A percentile compares a stretch with the other conserved stretches of the same genome.
These are phyloP conservation scores for Tricholoma hemisulphureum DNA, from an alignment of 768 basidiomycete genomes.

Conservation along the genomic window DNA sequence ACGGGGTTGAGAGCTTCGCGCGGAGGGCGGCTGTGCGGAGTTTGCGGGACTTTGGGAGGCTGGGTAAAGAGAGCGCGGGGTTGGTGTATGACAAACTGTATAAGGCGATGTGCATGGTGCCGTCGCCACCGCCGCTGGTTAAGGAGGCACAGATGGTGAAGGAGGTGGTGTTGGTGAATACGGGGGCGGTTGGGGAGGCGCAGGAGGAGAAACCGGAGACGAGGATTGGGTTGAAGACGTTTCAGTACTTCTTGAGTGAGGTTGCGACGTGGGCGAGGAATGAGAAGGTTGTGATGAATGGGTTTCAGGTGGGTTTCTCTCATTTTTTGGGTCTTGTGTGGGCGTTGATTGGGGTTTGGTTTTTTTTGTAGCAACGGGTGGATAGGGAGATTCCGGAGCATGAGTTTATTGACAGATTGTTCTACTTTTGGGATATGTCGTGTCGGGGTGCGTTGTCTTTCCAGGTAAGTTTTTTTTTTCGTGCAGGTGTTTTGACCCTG, in stretches of 20 bases:
- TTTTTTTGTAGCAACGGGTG: constrained; percentile 68
- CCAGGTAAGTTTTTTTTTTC: constrained; percentile 53
- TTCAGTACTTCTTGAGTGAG: constrained; percentile 87
- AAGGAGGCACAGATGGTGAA: neutral
- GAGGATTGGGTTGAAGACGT: constrained; percentile 80
- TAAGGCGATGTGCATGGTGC: constrained; percentile 75
- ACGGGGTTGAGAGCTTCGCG: constrained; percentile 91
- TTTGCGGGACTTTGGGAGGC: constrained; percentile 72
- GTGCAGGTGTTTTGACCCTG: too few relatives aligned
- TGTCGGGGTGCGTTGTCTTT: constrained; percentile 83
- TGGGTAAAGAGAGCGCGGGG: constrained; percentile 84
- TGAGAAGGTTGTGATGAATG: constrained; percentile 89
- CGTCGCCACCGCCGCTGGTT: constrained; percentile 45
- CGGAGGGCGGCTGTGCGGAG: constrained; percentile 90
- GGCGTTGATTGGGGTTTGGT: constrained; percentile 2
- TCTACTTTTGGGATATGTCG: constrained; percentile 91
- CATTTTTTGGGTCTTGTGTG: neutral
- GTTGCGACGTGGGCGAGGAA: constrained; percentile 94
- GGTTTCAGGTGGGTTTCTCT: constrained; percentile 64
- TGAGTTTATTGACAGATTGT: constrained; percentile 90
- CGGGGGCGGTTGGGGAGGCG: constrained; percentile 41
- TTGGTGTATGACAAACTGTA: constrained; percentile 92
- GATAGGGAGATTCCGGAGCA: constrained; percentile 93
- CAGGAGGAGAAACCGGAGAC: constrained; percentile 85
- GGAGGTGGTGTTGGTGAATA: constrained; percentile 43